phyloP scores from a whole-genome alignment of 352 stramenopile genomes.

The Blastocystis sp. region DNA sequence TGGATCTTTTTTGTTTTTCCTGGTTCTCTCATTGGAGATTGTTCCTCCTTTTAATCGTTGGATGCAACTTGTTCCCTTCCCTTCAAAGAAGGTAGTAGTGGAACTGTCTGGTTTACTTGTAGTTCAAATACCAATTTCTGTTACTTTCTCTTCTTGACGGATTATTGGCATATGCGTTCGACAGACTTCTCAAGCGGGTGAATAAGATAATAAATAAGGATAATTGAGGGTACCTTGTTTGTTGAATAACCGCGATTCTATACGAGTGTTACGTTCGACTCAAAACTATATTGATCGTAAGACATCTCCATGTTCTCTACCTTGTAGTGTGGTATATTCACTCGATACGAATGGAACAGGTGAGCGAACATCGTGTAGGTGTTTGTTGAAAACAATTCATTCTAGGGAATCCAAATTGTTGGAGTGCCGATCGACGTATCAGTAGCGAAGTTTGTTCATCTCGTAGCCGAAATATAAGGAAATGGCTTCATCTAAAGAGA shows the following conservation, averaged over 20 bases:
- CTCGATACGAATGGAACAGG: background rate
- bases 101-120: background rate
- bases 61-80: conserved; percentile 83
- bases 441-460: background rate
- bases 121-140: conserved; percentile 6
- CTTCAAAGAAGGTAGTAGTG: conserved; percentile 50
- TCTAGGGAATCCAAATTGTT: background rate
- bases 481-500: background rate
- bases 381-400: no score
- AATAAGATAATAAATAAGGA: background rate
- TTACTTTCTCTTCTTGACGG: background rate
- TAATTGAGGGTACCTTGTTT: background rate
- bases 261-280: background rate
- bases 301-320: background rate
- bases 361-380: background rate
- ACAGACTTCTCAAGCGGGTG: conserved; percentile 1
- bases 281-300: background rate
- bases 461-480: background rate
- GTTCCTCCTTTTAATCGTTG: conserved; percentile 84
- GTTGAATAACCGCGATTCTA: background rate
- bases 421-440: background rate
- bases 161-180: background rate
- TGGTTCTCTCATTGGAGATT: conserved; percentile 64
- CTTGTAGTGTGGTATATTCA: background rate
- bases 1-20: conserved; percentile 18